Evolutionary conservation across 106 monocot species (phyloP).

Genomic region (Dactylorhiza incarnata): DNA sequence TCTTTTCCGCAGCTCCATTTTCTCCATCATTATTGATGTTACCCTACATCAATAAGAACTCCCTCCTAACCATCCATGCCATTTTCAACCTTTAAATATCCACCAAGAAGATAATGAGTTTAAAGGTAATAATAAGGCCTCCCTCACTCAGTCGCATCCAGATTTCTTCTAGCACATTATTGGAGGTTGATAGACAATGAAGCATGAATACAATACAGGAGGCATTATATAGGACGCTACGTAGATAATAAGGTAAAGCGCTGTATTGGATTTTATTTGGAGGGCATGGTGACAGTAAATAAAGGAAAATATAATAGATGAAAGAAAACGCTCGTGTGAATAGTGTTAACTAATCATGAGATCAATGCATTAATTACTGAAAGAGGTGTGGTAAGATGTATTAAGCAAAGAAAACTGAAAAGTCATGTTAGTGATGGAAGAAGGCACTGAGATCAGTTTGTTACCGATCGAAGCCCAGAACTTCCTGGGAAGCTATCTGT

Average conservation of each 20-base stretch:
- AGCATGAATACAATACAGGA: too few relatives aligned
- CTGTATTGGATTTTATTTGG: neutral
- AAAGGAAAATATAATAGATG: slow-evolving; percentile 4
- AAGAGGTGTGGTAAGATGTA: neutral
- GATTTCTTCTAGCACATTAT: neutral
- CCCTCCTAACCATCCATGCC: neutral
- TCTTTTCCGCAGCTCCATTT: neutral
- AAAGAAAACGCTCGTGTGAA: neutral
- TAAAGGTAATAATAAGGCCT: neutral
- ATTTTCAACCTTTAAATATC: neutral
- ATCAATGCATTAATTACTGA: neutral
- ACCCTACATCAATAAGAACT: neutral
- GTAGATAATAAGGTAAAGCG: too few relatives aligned
- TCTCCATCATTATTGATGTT: neutral
- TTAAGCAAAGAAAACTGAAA: neutral
- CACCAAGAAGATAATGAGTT: neutral
- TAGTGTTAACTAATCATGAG: neutral
- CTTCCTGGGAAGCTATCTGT: slow-evolving; percentile 71
- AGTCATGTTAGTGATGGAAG: neutral
- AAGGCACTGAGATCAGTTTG: neutral
- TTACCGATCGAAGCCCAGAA: slow-evolving; percentile 56
- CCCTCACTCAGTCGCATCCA: neutral
- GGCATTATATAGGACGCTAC: too few relatives aligned
- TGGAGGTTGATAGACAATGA: too few relatives aligned
- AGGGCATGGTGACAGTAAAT: neutral